Percentiles rank a stretch among this genome's conserved stretches.
Conservation (phyloP, 148 eudicot species). For the Drosera capensis region DNA sequence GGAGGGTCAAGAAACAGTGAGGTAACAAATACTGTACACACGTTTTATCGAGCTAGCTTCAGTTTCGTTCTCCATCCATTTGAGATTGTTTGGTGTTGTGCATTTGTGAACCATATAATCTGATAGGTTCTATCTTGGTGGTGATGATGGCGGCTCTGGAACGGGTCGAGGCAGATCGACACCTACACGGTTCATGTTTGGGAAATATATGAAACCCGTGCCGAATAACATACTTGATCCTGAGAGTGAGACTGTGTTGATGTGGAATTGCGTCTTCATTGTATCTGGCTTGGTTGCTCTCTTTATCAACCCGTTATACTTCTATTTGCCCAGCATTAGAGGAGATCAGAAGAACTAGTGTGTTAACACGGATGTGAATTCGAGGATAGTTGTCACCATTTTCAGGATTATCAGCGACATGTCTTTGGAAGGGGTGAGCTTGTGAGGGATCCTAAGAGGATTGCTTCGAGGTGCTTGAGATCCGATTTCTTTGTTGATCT, state of each 20-base stretch:
- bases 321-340: slow-evolving; percentile 55
- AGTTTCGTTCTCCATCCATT: not conserved
- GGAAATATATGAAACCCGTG: slow-evolving; percentile 44
- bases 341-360: slow-evolving; percentile 40
- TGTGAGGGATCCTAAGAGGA: slow-evolving; percentile 91
- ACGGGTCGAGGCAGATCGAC: slow-evolving; percentile 29
- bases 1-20: not conserved
- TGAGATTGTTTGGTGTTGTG: not conserved
- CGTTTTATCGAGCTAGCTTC: not conserved
- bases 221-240: slow-evolving; percentile 77
- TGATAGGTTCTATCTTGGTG: slow-evolving; percentile 67
- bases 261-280: slow-evolving; percentile 83
- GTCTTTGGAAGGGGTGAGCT: slow-evolving; percentile 99
- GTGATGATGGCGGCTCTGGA: slow-evolving; percentile 28
- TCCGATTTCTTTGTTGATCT: slow-evolving; percentile 78
- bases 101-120: not conserved
- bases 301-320: slow-evolving; percentile 79
- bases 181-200: slow-evolving; percentile 32
- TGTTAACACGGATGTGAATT: slow-evolving; percentile 49
- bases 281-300: slow-evolving; percentile 80
- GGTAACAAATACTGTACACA: not conserved
- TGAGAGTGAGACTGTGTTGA: slow-evolving; percentile 71
- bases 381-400: slow-evolving; percentile 70
- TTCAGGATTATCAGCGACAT: slow-evolving; percentile 72
- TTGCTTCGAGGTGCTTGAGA: slow-evolving; percentile 62